Evolutionary conservation across 2,329 filamentous ascomycete species (phyloP), one percentile per base, ranked within the genome.

Genomic region (Aspergillus vadensis): DNA sequence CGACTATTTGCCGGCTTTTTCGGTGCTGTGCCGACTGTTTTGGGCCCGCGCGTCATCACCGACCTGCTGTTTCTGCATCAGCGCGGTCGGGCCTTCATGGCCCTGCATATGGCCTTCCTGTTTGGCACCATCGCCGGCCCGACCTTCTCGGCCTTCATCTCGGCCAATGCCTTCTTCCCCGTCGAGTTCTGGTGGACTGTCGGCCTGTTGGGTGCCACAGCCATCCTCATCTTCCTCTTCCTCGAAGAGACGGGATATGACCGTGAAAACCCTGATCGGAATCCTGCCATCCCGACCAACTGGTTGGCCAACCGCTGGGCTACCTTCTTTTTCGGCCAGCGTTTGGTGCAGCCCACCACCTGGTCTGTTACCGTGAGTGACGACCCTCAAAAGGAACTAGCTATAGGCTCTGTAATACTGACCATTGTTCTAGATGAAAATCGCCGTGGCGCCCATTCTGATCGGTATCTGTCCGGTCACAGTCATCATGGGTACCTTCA

Each of bases 51-150:
- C 39, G 73, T 76, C 36, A 72, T 81, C 21, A 74, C 77, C n/a
- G 78, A 80, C 54, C 43, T 79, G 55, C 80, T 79, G 65, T 80
- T 79, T 65, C 64, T 80, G 32, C 78, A 80, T 55, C 75, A 80
- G 62, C 74, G 77, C 17, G 78, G 78, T 7, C 68, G 74, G 36
- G 76, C 75, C 7, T 79, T 80, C 52, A 76, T 72, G 0, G 64
- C 71, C 25, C 70, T 78, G 27, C 71, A 76, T 27, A 71, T 77
- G 57, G 63, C 70, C 0, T 69, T 79, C 17, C 67, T 77, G 17
- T 75, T 79, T 41, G 78, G 76, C 3, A 72, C 71, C 0, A 75
- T 74, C 27, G 73, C 69, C 2, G 75, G 74, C 5, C 74, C 74
- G 2, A 80, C 77, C 0, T 72, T 80, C 23, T 76, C 74, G 0